Base-by-base conservation (phyloP, 1,284 basidiomycete species). In the Trichosporon sp. region DNA sequence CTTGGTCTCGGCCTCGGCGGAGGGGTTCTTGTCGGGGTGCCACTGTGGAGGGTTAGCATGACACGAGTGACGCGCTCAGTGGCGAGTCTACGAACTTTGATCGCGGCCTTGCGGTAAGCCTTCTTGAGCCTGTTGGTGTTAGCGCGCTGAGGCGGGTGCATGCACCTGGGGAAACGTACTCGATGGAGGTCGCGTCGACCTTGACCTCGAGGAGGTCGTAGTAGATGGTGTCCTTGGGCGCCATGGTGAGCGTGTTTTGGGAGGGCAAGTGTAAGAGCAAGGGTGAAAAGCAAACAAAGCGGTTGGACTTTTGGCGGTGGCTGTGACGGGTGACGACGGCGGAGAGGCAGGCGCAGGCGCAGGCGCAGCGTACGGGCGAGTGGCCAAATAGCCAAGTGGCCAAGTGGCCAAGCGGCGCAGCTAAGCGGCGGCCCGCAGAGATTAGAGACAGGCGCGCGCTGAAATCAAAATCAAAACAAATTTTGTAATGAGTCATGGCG, bases 51-150 rank as follows among this genome's bases (percentile, higher is more conserved):
- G 38, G 68, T 15, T 15, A 27, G 9, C 31, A 9, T 11, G 42
- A 56, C 35, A n/a, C 34, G 12, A 29, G 51, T 31, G 29, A 23
- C 29, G 56, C 29, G 56, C 29, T 31, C 29, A 23, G 56, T 60
- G 56, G 56, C 56, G 32, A 56, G 51, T 18, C 31, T 15, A 47
- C 56, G 31, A 56, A 93, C 93, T 87, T 92, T 92, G 87, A 98
- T 95, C 25, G 96, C 95, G 73, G 92, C 90, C 83, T 92, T 97
- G 73, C 96, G 87, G 84, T 98, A 98, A 1, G 93, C 94, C 85
- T 95, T 98, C 86, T 98, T 99, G 75, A 98, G 84, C 70, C 82
- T 83, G 72, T 21, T 21, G 27, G 18, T 18, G 62, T 44, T 12
- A 58, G 15, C 29, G 38, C 32, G 35, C 34, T 64, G 42, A 29